Evolutionary conservation across 768 basidiomycete species (phyloP), one percentile per base, ranked within the genome.

Genomic region (Hydnomerulius pinastri): DNA sequence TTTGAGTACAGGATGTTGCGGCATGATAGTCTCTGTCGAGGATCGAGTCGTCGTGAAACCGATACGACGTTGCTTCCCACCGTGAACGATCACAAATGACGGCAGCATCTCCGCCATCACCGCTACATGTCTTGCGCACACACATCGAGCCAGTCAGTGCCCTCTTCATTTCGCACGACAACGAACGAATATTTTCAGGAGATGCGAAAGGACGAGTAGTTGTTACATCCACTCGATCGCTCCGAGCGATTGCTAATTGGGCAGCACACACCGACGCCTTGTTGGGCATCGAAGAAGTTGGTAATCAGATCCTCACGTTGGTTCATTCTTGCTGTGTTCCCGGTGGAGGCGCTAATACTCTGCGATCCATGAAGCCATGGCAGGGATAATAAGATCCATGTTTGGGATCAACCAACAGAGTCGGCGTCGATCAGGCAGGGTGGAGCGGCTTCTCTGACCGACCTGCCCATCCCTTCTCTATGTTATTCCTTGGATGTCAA

Each of bases 401-500:
- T 90, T 5, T 93, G 89, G 87, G 68, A 65, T 24, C 72, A 81
- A 23, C 71, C 81, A 36, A 65, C 73, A 7, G 80, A 81, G 35
- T 73, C 76, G 10, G 66, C 71, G 20, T 71, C 74, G 21, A 72
- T 83, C 39, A 54, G 69, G 17, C 77, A 82, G 6, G 80, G 82
- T 15, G 76, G 73, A 13, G 81, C 85, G 3, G 87, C 85, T 2
- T 73, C 79, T 0, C 59, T 78, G 32, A 71, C 78, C 1, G 76
- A 73, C 24, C 65, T 79, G 6, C 73, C 78, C 1, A 68, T 69
- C 0, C 88, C 89, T 4, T 51, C 63, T 6, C 65, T 90, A 4
- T 64, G 70, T 10, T 87, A 85, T 58, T 87, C 88, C 0, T 71
- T 98, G 66, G 90, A 93, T 60, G 85, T 95, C 51, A 99, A 99